These are phyloP conservation scores for Reticulascus tulasneorum DNA, from an alignment of 2,329 filamentous ascomycete species.

Conservation along the genomic window DNA sequence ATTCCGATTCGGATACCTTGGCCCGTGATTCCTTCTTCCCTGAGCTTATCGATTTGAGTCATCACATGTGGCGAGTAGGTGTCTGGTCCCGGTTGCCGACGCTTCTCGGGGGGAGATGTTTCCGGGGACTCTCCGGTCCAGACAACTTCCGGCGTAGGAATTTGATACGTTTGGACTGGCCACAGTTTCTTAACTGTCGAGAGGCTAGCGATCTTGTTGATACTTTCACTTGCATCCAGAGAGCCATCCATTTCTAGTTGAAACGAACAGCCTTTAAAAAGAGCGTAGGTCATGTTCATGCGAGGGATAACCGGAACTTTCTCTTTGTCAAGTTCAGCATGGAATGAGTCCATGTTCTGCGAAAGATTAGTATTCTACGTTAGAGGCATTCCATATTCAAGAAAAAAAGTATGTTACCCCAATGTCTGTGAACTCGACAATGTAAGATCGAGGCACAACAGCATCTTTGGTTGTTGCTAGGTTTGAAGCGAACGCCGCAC, in stretches of 20 bases:
- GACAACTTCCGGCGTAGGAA: conserved; percentile 33
- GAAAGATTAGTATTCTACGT: too few relatives aligned
- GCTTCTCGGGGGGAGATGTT: neutral
- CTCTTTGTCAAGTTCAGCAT: too few relatives aligned
- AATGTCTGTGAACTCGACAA: too few relatives aligned
- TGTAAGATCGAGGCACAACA: too few relatives aligned
- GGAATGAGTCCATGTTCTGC: too few relatives aligned
- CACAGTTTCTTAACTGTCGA: conserved; percentile 45
- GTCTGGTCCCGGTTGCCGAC: conserved; percentile 25
- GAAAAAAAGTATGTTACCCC: too few relatives aligned
- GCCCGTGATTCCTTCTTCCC: conserved; percentile 38
- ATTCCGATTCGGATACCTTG: conserved; percentile 39
- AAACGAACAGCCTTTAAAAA: conserved; percentile 47
- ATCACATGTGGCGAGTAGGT: conserved; percentile 33
- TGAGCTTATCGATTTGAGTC: conserved; percentile 34
- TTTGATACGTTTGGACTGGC: conserved; percentile 42
- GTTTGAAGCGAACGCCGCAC: too few relatives aligned
- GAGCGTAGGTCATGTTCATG: conserved; percentile 16
- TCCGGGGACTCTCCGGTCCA: conserved; percentile 29
- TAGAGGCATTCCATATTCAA: too few relatives aligned
- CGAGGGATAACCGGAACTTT: too few relatives aligned
- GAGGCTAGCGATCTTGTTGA: conserved; percentile 33
- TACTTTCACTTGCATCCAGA: conserved; percentile 39
- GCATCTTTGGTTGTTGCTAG: too few relatives aligned
- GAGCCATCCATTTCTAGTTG: conserved; percentile 41